phyloP scores from a whole-genome alignment of 805 yeast species.

The Hanseniaspora meyeri region DNA sequence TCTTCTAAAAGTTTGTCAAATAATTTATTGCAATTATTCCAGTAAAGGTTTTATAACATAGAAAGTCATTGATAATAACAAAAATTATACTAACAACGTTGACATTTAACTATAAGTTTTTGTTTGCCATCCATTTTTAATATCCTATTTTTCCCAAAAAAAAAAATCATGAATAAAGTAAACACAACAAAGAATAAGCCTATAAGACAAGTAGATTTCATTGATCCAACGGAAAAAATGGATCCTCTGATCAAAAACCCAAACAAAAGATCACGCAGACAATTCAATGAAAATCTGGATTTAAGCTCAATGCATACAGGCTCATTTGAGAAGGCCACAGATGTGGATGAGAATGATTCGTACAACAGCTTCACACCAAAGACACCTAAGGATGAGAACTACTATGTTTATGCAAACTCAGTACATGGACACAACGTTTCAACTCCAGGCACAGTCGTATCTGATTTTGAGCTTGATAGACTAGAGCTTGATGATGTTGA shows the following conservation, averaged over 20 bases:
- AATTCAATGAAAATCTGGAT: neutral
- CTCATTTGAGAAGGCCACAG: neutral
- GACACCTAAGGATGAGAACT: conserved; percentile 31
- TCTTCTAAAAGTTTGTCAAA: too few species aligned
- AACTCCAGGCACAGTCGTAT: conserved; percentile 3
- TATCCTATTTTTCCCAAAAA: too few species aligned
- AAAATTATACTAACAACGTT: too few species aligned
- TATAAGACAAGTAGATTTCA: conserved; percentile 1
- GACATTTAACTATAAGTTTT: too few species aligned
- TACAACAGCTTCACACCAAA: conserved; percentile 26
- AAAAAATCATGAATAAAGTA: neutral
- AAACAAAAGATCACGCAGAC: neutral
- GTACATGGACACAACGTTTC: neutral
- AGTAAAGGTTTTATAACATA: too few species aligned
- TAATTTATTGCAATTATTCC: too few species aligned
- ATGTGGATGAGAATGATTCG: neutral
- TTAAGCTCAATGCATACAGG: neutral
- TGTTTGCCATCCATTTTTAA: too few species aligned
- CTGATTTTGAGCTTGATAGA: conserved; percentile 16
- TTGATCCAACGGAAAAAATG: neutral
- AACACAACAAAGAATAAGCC: neutral
- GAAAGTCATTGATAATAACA: too few species aligned
- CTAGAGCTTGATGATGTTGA: conserved; percentile 16
- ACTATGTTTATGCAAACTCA: conserved; percentile 18
- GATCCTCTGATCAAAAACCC: neutral